Conservation (phyloP, 2,329 filamentous ascomycete genomes). For the Fusarium burgessii region DNA sequence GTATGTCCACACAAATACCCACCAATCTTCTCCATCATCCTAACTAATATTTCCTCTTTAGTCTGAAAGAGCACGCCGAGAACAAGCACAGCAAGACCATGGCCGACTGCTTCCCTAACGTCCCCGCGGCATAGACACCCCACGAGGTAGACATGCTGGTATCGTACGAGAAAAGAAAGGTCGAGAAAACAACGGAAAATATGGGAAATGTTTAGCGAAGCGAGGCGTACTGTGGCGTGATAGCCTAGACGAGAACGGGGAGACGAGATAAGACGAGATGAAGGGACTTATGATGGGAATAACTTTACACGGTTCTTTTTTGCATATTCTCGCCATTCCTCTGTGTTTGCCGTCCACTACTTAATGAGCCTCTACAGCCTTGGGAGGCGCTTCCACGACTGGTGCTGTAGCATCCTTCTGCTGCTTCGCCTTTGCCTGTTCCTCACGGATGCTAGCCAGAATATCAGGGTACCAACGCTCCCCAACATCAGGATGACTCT, state of each 20-base stretch:
- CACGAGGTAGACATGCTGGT: constrained; percentile 3
- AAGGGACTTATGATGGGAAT: constrained; percentile 30
- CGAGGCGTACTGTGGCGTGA: constrained; percentile 39
- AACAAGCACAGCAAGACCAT: constrained; percentile 84
- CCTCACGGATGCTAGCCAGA: constrained; percentile 66
- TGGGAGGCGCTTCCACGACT: constrained; percentile 33
- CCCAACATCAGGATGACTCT: constrained; percentile 88
- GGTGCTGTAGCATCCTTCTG: constrained; percentile 43
- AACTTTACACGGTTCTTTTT: constrained; percentile 38
- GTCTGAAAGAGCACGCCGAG: constrained; percentile 76
- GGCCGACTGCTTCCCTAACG: constrained; percentile 75
- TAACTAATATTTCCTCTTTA: constrained; percentile 47
- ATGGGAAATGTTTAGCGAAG: constrained; percentile 36
- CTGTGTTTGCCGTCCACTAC: not conserved
- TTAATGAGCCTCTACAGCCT: constrained; percentile 51
- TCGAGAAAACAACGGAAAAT: not conserved
- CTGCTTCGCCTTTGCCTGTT: constrained; percentile 62
- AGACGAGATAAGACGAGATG: constrained; percentile 24
- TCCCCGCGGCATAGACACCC: constrained; percentile 48
- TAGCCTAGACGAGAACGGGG: constrained; percentile 26
- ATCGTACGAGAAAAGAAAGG: constrained; percentile 20
- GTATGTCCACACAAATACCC: constrained; percentile 56
- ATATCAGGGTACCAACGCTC: constrained; percentile 82
- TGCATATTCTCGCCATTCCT: constrained; percentile 7
- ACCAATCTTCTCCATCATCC: not conserved